These are phyloP conservation scores for Echinosophora koreensis DNA, from an alignment of 306 rosid species.

Conservation along the genomic window DNA sequence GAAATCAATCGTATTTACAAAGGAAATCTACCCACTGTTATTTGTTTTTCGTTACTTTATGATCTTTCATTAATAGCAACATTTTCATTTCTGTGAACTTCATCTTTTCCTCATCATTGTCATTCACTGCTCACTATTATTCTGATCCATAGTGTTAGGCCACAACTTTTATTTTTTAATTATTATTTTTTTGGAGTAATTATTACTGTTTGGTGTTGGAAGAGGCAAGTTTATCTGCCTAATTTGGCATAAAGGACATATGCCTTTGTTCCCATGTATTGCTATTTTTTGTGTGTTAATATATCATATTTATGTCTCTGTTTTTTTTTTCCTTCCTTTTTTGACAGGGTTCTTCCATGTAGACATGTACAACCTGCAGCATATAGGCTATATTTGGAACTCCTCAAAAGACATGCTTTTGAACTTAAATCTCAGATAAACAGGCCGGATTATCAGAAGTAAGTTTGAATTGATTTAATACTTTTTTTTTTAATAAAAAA, in stretches of 20 bases:
- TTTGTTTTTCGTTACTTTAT: not conserved
- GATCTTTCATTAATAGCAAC: not conserved
- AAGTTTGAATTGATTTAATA: slow-evolving; percentile 44
- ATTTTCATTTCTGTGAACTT: not conserved
- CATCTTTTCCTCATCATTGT: slow-evolving; percentile 7
- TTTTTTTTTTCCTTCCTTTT: not conserved
- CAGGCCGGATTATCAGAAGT: slow-evolving; percentile 72
- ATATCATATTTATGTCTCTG: not conserved
- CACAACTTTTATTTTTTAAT: not conserved
- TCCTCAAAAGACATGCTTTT: slow-evolving; percentile 78
- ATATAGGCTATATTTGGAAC: slow-evolving; percentile 86
- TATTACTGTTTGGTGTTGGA: not conserved
- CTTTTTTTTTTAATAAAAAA: no score
- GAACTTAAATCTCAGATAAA: slow-evolving; percentile 74
- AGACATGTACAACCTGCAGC: slow-evolving; percentile 82
- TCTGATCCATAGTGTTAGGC: slow-evolving; percentile 18
- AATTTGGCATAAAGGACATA: not conserved
- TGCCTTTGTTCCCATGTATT: slow-evolving; percentile 18
- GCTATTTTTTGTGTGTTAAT: slow-evolving; percentile 27
- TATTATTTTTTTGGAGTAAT: not conserved
- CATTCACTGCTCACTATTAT: not conserved
- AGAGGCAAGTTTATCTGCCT: not conserved
- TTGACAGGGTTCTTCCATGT: slow-evolving; percentile 85
- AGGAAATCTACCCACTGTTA: not conserved
- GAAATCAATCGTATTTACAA: not conserved